Evolutionary conservation across 2,329 filamentous ascomycete species (phyloP).

Genomic region (Penicillium freii): DNA sequence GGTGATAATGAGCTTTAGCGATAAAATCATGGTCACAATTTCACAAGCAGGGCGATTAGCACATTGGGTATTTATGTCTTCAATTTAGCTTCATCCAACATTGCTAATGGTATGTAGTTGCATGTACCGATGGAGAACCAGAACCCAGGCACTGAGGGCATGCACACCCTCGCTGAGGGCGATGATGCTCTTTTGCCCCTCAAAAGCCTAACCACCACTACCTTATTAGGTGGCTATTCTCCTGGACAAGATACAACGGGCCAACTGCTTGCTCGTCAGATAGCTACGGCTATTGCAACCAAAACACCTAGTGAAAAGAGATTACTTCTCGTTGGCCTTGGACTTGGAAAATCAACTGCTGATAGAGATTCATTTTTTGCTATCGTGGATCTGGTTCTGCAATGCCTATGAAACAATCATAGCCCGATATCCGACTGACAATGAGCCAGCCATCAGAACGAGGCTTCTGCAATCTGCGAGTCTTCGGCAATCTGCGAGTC

Average conservation of each 20-base stretch:
- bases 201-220: constrained; percentile 78
- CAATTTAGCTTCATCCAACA: background rate
- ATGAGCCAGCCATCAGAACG: too few relatives aligned
- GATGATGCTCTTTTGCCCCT: constrained; percentile 68
- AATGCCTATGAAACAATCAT: constrained; percentile 35
- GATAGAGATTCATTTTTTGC: constrained; percentile 45
- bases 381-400: constrained; percentile 44
- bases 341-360: constrained; percentile 49
- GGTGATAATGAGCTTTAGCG: constrained; percentile 70
- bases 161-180: constrained; percentile 40
- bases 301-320: constrained; percentile 64
- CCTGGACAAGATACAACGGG: constrained; percentile 77
- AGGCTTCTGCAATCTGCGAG: too few relatives aligned
- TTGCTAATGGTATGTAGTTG: constrained; percentile 21
- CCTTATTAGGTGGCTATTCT: constrained; percentile 78
- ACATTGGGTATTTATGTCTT: constrained; percentile 73
- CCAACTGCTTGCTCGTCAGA: constrained; percentile 84
- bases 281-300: constrained; percentile 74
- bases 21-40: constrained; percentile 88
- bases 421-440: background rate
- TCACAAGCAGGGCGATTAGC: constrained; percentile 80
- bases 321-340: constrained; percentile 59
- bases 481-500: too few relatives aligned
- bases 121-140: constrained; percentile 36
- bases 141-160: constrained; percentile 37